Conservation (phyloP, 139 green algal genomes). For the Micractinium conductrix region DNA sequence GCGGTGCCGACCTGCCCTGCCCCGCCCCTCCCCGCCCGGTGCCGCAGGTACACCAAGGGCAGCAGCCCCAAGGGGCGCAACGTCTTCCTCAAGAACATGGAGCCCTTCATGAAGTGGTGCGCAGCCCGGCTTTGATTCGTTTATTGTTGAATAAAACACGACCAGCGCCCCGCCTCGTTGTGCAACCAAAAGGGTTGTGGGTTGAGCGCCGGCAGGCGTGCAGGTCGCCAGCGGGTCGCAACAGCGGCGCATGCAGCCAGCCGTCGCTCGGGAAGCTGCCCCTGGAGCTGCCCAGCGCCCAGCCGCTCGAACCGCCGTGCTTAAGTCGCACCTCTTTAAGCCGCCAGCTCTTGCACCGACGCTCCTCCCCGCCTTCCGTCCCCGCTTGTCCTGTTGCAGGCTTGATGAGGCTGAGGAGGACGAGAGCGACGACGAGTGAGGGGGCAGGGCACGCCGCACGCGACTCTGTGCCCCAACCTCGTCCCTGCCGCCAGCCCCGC, state of each 20-base stretch:
- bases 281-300: no score
- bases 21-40: background rate
- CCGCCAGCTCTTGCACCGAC: no score
- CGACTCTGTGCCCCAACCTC: background rate
- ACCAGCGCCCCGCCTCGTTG: background rate
- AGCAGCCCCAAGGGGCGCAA: constrained; percentile 86
- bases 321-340: no score
- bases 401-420: constrained; percentile 46
- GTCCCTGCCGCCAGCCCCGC: no score
- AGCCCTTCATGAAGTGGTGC: constrained; percentile 97
- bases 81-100: constrained; percentile 93
- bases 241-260: no score
- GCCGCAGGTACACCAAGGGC: constrained; percentile 89
- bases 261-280: no score
- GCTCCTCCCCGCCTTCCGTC: no score
- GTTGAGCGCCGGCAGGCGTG: no score
- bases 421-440: constrained; percentile 31
- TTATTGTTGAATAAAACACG: no score
- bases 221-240: no score
- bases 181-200: background rate
- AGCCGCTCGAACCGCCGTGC: no score
- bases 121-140: background rate
- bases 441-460: background rate
- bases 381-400: background rate
- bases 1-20: background rate